These are phyloP conservation scores for Podosphaera aphanis DNA, from an alignment of 2,329 filamentous ascomycete species.

Conservation along the genomic window DNA sequence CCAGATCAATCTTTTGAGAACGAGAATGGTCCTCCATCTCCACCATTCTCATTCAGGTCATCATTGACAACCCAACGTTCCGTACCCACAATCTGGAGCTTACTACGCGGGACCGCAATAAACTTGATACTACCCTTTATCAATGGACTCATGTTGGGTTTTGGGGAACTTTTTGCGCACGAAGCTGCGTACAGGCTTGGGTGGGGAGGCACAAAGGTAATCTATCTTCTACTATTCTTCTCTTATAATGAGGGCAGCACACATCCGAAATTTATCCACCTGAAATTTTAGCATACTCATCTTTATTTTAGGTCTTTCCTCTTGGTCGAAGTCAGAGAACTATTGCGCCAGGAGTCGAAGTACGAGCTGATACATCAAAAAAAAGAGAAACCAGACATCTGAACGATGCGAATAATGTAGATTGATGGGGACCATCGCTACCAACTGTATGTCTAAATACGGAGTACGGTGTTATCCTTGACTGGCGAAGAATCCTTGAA, in stretches of 20 bases:
- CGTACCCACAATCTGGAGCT: conserved; percentile 65
- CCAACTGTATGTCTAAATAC: neutral
- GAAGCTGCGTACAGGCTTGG: conserved; percentile 82
- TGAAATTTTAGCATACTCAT: neutral
- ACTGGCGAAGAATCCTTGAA: too few species aligned
- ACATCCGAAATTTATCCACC: neutral
- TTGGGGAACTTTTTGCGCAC: conserved; percentile 89
- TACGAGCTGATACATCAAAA: conserved; percentile 38
- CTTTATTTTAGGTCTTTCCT: conserved; percentile 14
- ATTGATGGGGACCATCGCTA: conserved; percentile 9
- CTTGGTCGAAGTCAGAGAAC: conserved; percentile 21
- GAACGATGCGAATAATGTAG: conserved; percentile 39
- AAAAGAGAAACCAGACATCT: conserved; percentile 23
- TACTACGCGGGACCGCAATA: conserved; percentile 75
- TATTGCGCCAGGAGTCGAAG: conserved; percentile 63
- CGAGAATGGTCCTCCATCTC: conserved; percentile 36
- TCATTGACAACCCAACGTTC: conserved; percentile 64
- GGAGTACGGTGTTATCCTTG: neutral
- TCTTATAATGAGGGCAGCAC: too few species aligned
- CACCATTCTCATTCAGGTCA: conserved; percentile 34
- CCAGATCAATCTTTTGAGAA: conserved; percentile 50
- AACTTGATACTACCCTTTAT: conserved; percentile 90
- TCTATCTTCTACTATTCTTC: neutral
- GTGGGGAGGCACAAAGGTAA: conserved; percentile 83
- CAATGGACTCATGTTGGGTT: conserved; percentile 95